These are phyloP conservation scores for Saccharomycopsis amapae DNA, from an alignment of 805 yeast genomes.

Conservation along the genomic window DNA sequence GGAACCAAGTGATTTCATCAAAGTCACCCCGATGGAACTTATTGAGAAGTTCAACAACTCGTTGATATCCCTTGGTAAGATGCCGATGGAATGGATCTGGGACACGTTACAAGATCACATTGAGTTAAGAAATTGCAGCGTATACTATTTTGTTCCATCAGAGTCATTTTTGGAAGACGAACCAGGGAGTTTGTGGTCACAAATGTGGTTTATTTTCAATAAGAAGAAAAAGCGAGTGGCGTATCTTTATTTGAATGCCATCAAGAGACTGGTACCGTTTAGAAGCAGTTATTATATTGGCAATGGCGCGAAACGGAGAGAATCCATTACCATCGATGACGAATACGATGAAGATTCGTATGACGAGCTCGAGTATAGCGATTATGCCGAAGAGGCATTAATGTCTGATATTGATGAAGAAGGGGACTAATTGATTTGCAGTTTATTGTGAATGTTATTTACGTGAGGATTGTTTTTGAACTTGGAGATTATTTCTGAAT, in stretches of 20 bases:
- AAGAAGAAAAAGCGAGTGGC: constrained; percentile 89
- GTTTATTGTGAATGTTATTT: too few relatives aligned
- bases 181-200: constrained; percentile 59
- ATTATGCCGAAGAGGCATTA: constrained; percentile 14
- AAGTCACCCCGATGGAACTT: constrained; percentile 42
- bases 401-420: constrained; percentile 22
- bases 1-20: constrained; percentile 68
- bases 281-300: constrained; percentile 13
- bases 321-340: constrained; percentile 18
- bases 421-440: too few relatives aligned
- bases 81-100: constrained; percentile 71
- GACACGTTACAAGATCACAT: constrained; percentile 78
- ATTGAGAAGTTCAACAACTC: constrained; percentile 70
- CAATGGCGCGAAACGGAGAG: constrained; percentile 12
- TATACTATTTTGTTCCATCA: constrained; percentile 34
- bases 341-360: constrained; percentile 12
- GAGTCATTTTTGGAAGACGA: constrained; percentile 61
- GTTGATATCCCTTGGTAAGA: constrained; percentile 56
- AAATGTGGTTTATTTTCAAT: constrained; percentile 88
- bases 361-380: constrained; percentile 8
- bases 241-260: constrained; percentile 64
- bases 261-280: constrained; percentile 17
- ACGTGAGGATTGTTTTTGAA: too few relatives aligned
- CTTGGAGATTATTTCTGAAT: too few relatives aligned
- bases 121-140: constrained; percentile 44